Evolutionary conservation across 73 alveolate genomes (phyloP).

Genomic region (Tetrahymena malaccensis): DNA sequence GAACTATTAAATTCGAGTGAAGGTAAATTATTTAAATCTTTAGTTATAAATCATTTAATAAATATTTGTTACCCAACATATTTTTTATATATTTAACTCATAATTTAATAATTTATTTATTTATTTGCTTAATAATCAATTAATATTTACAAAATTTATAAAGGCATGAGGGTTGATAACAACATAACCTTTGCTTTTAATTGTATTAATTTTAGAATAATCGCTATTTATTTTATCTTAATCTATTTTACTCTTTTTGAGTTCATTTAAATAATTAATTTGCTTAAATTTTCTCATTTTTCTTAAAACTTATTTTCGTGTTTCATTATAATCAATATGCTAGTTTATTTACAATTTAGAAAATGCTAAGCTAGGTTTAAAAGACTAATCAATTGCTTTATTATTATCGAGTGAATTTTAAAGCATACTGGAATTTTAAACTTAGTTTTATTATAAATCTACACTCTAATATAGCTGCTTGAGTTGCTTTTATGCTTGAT

Average conservation of each 20-base stretch:
- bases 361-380: neutral
- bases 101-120: neutral
- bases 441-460: neutral
- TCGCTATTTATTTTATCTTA: neutral
- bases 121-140: neutral
- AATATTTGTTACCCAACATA: too few species aligned
- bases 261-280: neutral
- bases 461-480: neutral
- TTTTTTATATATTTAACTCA: neutral
- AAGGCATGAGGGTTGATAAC: neutral
- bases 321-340: neutral
- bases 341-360: neutral
- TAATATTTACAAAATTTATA: neutral
- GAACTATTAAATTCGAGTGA: too few species aligned
- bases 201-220: neutral
- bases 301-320: neutral
- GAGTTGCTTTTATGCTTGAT: neutral
- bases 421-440: neutral
- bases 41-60: too few species aligned
- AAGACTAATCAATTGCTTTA: neutral
- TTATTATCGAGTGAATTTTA: neutral
- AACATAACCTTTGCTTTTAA: neutral
- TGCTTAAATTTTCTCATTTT: neutral
- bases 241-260: neutral
- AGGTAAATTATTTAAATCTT: too few species aligned